Conservation (phyloP, 345 rosid genomes). For the Geranium brycei region DNA sequence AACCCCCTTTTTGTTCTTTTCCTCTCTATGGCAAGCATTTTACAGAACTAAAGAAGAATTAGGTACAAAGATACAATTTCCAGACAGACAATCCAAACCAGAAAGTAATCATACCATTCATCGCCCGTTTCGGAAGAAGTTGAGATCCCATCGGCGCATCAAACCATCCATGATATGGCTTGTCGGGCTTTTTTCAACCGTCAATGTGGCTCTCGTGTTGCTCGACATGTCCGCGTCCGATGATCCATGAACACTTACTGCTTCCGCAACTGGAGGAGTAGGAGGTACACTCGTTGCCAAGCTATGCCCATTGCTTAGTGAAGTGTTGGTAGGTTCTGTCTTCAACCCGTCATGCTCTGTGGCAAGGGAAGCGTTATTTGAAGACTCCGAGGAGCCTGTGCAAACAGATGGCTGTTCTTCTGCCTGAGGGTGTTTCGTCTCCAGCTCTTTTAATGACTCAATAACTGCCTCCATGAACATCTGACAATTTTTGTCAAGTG, state of each 20-base stretch:
- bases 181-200: constrained; percentile 52
- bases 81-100: too few species aligned
- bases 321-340: constrained; percentile 22
- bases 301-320: constrained; percentile 11
- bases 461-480: constrained; percentile 84
- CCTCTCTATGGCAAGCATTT: too few species aligned
- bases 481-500: constrained; percentile 19
- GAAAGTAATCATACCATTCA: constrained; percentile 5
- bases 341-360: constrained; percentile 17
- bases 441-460: constrained; percentile 53
- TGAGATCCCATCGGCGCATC: constrained; percentile 78
- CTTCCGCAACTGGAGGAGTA: constrained; percentile 15
- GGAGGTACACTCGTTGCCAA: constrained; percentile 17
- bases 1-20: too few species aligned
- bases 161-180: constrained; percentile 66
- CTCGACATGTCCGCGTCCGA: constrained; percentile 48
- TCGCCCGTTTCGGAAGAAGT: constrained; percentile 46
- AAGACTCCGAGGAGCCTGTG: constrained; percentile 16
- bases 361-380: constrained; percentile 9
- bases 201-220: constrained; percentile 66
- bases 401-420: constrained; percentile 18
- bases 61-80: too few species aligned
- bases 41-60: too few species aligned
- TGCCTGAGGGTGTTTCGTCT: constrained; percentile 19
- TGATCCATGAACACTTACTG: constrained; percentile 20